These are phyloP conservation scores for Amylocystis lapponica DNA, from an alignment of 768 basidiomycete species.

Conservation along the genomic window DNA sequence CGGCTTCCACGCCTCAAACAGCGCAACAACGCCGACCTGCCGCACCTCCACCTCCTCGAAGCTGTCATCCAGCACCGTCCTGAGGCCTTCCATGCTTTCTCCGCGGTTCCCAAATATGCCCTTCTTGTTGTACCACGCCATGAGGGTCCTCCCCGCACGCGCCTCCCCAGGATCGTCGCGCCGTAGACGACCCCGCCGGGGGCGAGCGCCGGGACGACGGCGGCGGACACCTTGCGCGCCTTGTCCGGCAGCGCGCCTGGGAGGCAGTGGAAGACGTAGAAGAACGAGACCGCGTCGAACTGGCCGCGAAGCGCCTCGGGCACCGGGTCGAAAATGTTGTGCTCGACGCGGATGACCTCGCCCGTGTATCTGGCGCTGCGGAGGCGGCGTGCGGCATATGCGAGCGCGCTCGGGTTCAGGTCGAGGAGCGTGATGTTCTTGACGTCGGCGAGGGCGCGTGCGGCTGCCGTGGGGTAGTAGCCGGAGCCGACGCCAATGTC, in stretches of 20 bases:
- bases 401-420: slow-evolving; percentile 11
- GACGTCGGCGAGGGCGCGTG: neutral
- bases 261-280: slow-evolving; percentile 16
- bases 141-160: slow-evolving; percentile 2
- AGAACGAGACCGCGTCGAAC: slow-evolving; percentile 13
- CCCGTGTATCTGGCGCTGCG: slow-evolving; percentile 7
- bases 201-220: slow-evolving; percentile 1
- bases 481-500: slow-evolving; percentile 16
- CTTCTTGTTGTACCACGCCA: slow-evolving; percentile 9
- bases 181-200: slow-evolving; percentile 12
- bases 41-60: slow-evolving; percentile 15
- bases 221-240: slow-evolving; percentile 6
- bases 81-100: slow-evolving; percentile 6
- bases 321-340: slow-evolving; percentile 10
- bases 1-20: slow-evolving; percentile 10
- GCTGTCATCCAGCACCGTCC: slow-evolving; percentile 2
- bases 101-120: slow-evolving; percentile 10
- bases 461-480: slow-evolving; percentile 10
- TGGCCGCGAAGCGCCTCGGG: slow-evolving; percentile 2
- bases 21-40: slow-evolving; percentile 8
- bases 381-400: slow-evolving; percentile 2
- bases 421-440: slow-evolving; percentile 10
- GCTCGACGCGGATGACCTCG: slow-evolving; percentile 2
- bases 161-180: slow-evolving; percentile 12
- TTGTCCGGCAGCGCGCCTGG: slow-evolving; percentile 11